Conservation (phyloP, 2,329 filamentous ascomycete species). For the Ceratocystis variospora region DNA sequence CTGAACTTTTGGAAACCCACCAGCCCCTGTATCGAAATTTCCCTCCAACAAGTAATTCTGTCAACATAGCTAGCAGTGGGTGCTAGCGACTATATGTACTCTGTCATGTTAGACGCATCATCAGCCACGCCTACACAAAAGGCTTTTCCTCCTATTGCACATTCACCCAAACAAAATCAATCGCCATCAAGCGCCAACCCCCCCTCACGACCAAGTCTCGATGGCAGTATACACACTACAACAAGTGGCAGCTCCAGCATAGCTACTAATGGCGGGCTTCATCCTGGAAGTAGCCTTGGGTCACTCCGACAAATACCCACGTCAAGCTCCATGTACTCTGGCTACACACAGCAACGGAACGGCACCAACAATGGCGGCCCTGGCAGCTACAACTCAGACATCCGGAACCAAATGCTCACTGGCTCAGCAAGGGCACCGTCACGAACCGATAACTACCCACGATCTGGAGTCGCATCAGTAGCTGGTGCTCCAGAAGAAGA, state of each 20-base stretch:
- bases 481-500: slow-evolving; percentile 41
- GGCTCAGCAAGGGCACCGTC: slow-evolving; percentile 45
- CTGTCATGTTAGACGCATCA: slow-evolving; percentile 37
- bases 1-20: slow-evolving; percentile 9
- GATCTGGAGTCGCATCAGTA: slow-evolving; percentile 12
- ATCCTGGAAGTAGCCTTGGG: slow-evolving; percentile 44
- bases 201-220: slow-evolving; percentile 17
- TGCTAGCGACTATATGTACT: slow-evolving; percentile 4
- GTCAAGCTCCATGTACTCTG: slow-evolving; percentile 51
- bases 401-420: slow-evolving; percentile 57
- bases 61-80: background rate
- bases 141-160: slow-evolving; percentile 27
- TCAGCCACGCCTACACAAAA: slow-evolving; percentile 43
- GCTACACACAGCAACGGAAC: slow-evolving; percentile 24
- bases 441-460: slow-evolving; percentile 34
- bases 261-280: slow-evolving; percentile 27
- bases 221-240: slow-evolving; percentile 41
- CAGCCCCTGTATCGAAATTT: background rate
- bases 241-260: slow-evolving; percentile 31
- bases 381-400: slow-evolving; percentile 80
- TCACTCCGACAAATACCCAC: slow-evolving; percentile 36
- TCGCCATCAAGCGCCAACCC: slow-evolving; percentile 30
- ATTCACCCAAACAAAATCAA: slow-evolving; percentile 22
- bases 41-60: background rate
- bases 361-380: slow-evolving; percentile 36